Evolutionary conservation across 352 stramenopile species (phyloP).

Genomic region (Globisporangium radiosum): DNA sequence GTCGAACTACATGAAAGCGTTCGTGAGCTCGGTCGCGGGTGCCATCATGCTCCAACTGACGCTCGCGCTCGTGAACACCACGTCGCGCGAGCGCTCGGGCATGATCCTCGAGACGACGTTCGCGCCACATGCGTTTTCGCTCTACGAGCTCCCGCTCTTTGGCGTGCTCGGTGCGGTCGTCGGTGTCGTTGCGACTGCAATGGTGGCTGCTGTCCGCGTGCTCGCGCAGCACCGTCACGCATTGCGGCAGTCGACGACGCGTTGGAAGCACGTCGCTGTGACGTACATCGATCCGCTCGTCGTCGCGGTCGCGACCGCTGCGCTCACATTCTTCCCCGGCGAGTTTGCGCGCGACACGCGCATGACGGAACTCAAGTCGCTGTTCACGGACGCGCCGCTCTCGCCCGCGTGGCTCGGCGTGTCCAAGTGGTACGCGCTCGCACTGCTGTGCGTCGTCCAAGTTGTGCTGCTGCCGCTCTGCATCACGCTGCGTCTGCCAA

Average conservation of each 20-base stretch:
- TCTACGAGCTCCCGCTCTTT: constrained; percentile 76
- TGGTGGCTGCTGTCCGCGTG: constrained; percentile 54
- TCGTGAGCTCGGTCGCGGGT: constrained; percentile 76
- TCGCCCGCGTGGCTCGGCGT: constrained; percentile 35
- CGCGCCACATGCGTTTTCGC: constrained; percentile 39
- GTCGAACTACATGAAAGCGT: constrained; percentile 88
- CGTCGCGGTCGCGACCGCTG: constrained; percentile 52
- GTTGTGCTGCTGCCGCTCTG: constrained; percentile 67
- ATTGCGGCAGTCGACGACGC: constrained; percentile 31
- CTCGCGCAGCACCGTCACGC: constrained; percentile 34
- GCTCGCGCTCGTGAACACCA: constrained; percentile 49
- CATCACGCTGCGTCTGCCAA: constrained; percentile 77
- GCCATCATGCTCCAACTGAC: constrained; percentile 73
- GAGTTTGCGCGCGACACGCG: constrained; percentile 48
- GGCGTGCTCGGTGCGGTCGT: constrained; percentile 48
- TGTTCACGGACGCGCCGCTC: constrained; percentile 52
- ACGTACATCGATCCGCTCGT: constrained; percentile 63
- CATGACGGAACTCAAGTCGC: constrained; percentile 49
- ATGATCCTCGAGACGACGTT: constrained; percentile 49
- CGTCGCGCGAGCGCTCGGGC: constrained; percentile 36
- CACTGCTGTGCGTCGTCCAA: constrained; percentile 40
- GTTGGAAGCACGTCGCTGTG: constrained; percentile 46
- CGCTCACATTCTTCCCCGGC: constrained; percentile 68
- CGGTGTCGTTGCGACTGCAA: constrained; percentile 44
- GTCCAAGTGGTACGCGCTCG: constrained; percentile 68